Evolutionary conservation across 1,284 basidiomycete species (phyloP), one percentile per base, ranked within the genome.

Genomic region (Cutaneotrichosporon cutaneum): DNA sequence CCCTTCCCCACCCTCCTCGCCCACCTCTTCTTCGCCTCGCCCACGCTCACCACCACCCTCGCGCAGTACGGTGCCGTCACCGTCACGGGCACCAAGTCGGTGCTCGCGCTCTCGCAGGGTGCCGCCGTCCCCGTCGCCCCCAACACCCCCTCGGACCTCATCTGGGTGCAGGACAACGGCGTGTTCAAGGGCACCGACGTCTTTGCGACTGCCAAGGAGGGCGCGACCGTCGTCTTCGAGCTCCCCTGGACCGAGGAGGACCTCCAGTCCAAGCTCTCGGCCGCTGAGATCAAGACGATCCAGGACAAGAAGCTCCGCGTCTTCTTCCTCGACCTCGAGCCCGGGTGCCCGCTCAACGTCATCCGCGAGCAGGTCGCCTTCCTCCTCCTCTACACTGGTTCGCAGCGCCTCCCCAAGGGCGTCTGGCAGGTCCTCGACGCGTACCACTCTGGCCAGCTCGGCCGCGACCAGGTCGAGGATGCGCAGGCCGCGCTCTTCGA

Each of bases 301-400:
- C 72, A 78, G 66, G 63, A 68, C 47, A 77, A 78, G 67, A 69
- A 77, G 54, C 66, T 79, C 54, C 74, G 80, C n/a, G 74, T 81
- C 22, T 81, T 80, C 73, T 66, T 80, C 16, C 71, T 81, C 24
- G 73, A 77, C 61, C 67, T 77, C 58, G 68, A 73, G 57, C 57
- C 70, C 22, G 42, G 68, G 11, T 64, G 68, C 30, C 67, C 77
- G 4, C 64, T 72, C 51, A 68, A 70, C 62, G 72, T 77, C 22
- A 76, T 79, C 63, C 68, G 73, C 54, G 77, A 79, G 63, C 72
- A 79, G 59, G 75, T 77, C 58, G 80, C 75, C 10, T 81, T 81
- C 75, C 70, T 81, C 44, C 73, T 81, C 24, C 72, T 81, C 45
- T 81, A 80, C 76, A 78, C 79, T 51, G 77, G 77, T 51, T 48